Evolutionary conservation across 2,329 filamentous ascomycete species (phyloP).

Genomic region (Cladosporium austrohemisphaericum): DNA sequence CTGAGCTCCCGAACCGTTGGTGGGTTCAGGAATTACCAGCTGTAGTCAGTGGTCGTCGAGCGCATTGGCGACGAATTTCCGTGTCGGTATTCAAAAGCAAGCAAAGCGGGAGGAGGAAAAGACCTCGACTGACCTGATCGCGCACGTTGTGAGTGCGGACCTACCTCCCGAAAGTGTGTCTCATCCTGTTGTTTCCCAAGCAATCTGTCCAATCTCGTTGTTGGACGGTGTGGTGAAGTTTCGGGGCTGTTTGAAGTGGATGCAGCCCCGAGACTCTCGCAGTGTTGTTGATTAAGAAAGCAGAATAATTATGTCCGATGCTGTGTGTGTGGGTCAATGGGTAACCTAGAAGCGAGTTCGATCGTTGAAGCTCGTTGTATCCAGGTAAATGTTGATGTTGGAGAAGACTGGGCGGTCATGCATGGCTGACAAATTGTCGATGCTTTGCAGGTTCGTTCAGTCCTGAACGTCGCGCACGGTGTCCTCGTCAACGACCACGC

Average conservation of each 20-base stretch:
- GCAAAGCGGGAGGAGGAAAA: slow-evolving; percentile 3
- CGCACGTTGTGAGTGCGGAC: slow-evolving; percentile 10
- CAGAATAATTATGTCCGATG: no score
- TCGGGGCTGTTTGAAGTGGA: no score
- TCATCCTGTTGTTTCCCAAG: not conserved
- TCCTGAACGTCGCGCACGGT: slow-evolving; percentile 30
- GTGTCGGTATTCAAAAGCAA: slow-evolving; percentile 4
- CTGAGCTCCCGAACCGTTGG: slow-evolving; percentile 5
- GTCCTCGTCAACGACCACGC: not conserved
- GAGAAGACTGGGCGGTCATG: no score
- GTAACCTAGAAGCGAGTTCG: not conserved
- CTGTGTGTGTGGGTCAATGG: not conserved
- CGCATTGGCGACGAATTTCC: not conserved
- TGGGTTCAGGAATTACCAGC: slow-evolving; percentile 5
- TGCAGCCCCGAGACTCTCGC: no score
- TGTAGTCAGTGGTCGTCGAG: slow-evolving; percentile 6
- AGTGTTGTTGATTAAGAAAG: no score
- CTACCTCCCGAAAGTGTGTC: slow-evolving; percentile 4
- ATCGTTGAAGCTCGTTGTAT: not conserved
- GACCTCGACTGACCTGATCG: slow-evolving; percentile 13
- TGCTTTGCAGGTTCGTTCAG: not conserved
- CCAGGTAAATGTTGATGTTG: no score
- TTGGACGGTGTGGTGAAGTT: not conserved
- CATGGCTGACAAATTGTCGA: no score
- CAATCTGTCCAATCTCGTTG: not conserved